Percentiles rank a stretch among this genome's conserved stretches.
These are phyloP conservation scores for Linum usitatissimum DNA, from an alignment of 345 rosid genomes.

Conservation along the genomic window DNA sequence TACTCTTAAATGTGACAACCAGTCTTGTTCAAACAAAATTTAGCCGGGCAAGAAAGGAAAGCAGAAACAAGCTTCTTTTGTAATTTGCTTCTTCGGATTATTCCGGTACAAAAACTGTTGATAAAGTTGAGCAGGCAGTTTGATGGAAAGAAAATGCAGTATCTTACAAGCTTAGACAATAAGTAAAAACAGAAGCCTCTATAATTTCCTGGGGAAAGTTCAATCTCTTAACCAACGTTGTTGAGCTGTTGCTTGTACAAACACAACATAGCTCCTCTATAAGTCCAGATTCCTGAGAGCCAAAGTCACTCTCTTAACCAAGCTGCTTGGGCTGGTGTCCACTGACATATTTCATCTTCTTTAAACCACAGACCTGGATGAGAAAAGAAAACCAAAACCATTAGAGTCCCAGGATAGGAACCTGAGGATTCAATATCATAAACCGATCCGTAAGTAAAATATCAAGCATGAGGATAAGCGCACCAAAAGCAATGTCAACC, in stretches of 20 bases:
- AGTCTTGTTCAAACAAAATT: background rate
- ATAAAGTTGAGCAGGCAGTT: too few species aligned
- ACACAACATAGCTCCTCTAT: slow-evolving; percentile 12
- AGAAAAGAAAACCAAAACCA: slow-evolving; percentile 3
- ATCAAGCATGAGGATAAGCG: background rate
- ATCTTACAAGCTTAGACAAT: too few species aligned
- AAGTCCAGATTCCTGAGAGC: background rate
- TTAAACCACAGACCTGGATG: slow-evolving; percentile 74
- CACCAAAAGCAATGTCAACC: too few species aligned
- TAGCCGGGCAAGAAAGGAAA: background rate
- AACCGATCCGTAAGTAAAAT: too few species aligned
- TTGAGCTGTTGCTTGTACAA: background rate
- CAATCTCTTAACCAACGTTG: background rate
- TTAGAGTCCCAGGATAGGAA: background rate
- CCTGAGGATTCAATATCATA: too few species aligned
- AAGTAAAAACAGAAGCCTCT: too few species aligned
- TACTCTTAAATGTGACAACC: background rate
- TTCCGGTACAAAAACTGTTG: too few species aligned
- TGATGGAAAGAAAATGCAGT: too few species aligned
- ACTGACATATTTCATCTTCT: slow-evolving; percentile 70
- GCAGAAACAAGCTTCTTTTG: too few species aligned
- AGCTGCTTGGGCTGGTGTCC: slow-evolving; percentile 68
- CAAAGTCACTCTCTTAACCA: slow-evolving; percentile 62
- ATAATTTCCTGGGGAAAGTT: too few species aligned
- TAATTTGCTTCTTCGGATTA: too few species aligned